Evolutionary conservation across 176 grass and related monocot species (phyloP).

Genomic region (Dactylis glomerata): DNA sequence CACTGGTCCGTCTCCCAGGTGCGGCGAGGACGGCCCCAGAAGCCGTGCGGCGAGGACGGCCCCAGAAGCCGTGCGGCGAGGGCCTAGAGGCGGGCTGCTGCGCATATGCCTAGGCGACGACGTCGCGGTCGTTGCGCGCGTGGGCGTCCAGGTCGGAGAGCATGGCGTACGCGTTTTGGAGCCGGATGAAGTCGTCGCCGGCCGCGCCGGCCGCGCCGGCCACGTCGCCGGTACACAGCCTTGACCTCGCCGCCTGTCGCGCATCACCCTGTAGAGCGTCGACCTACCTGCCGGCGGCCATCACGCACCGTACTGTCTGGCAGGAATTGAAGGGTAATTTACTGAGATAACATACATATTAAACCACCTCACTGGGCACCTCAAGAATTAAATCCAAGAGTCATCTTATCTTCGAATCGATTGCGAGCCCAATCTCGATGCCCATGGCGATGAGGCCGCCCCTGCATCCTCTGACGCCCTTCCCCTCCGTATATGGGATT

Average conservation of each 20-base stretch:
- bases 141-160: slow-evolving; percentile 55
- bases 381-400: too few relatives aligned
- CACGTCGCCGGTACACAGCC: slow-evolving; percentile 65
- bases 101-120: neutral
- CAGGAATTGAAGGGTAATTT: too few relatives aligned
- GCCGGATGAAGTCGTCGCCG: slow-evolving; percentile 32
- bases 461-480: too few relatives aligned
- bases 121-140: slow-evolving; percentile 47
- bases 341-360: too few relatives aligned
- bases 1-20: slow-evolving; percentile 75
- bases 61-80: neutral
- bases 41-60: too few relatives aligned
- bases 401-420: too few relatives aligned
- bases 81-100: neutral
- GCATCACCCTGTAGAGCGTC: slow-evolving; percentile 42
- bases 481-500: too few relatives aligned
- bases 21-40: too few relatives aligned
- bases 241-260: slow-evolving; percentile 61
- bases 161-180: slow-evolving; percentile 60
- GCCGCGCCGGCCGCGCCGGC: slow-evolving; percentile 33
- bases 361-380: too few relatives aligned
- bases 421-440: too few relatives aligned
- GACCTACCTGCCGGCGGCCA: neutral
- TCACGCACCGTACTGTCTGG: slow-evolving; percentile 32
- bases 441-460: too few relatives aligned